These are phyloP conservation scores for Fraxinus sp. DNA, from an alignment of 305 asterid species.

Conservation along the genomic window DNA sequence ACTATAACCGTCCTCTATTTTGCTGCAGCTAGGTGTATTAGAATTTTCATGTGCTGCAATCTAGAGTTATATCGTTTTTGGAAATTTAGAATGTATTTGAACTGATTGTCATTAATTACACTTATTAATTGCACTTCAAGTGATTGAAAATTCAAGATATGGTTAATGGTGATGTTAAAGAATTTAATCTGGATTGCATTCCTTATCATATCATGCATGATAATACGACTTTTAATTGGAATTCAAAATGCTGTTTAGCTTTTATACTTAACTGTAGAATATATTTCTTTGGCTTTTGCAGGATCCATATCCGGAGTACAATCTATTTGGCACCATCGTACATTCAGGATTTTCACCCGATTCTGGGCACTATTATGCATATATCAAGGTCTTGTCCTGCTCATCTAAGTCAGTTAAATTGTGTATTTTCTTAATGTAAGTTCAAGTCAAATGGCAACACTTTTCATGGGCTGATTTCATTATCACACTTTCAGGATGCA, in stretches of 20 bases:
- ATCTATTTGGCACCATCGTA: slow-evolving; percentile 89
- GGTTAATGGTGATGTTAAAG: not conserved
- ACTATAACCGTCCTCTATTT: not conserved
- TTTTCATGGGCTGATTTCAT: slow-evolving; percentile 20
- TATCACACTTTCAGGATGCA: slow-evolving; percentile 61
- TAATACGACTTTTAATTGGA: not conserved
- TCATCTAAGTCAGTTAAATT: slow-evolving; percentile 21
- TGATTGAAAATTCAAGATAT: not conserved
- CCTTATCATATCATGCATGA: not conserved
- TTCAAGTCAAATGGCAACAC: slow-evolving; percentile 11
- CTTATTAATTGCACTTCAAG: not conserved
- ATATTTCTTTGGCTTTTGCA: slow-evolving; percentile 39
- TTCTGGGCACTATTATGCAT: slow-evolving; percentile 93
- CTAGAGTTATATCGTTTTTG: not conserved
- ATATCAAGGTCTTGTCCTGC: slow-evolving; percentile 68
- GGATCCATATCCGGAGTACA: slow-evolving; percentile 89
- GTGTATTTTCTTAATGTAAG: slow-evolving; percentile 14
- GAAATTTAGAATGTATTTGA: not conserved
- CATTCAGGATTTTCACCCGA: slow-evolving; percentile 97
- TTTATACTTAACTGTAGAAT: slow-evolving; percentile 18
- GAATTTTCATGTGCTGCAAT: not conserved
- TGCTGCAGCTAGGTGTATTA: slow-evolving; percentile 2
- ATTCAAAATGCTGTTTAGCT: slow-evolving; percentile 13
- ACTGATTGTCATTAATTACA: not conserved
- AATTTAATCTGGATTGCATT: not conserved